Conservation (phyloP, 164 flowering plant genomes). For the Pachysandra terminalis region DNA sequence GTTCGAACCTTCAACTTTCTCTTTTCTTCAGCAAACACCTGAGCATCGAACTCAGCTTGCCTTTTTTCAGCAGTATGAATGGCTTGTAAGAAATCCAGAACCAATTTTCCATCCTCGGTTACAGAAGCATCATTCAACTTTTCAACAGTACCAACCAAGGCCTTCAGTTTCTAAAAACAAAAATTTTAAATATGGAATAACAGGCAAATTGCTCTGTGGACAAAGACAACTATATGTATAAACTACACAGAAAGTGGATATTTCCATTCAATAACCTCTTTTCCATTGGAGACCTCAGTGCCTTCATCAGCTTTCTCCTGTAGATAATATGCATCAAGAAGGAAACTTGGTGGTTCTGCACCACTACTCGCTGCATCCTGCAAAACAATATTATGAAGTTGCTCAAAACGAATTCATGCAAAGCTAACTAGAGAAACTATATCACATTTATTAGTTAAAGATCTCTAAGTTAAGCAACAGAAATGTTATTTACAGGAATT, state of each 20-base stretch:
- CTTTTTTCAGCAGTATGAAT: conserved; percentile 89
- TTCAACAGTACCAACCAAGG: conserved; percentile 23
- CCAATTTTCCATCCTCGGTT: conserved; percentile 68
- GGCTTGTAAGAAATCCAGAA: conserved; percentile 84
- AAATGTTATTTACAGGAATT: neutral
- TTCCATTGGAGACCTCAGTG: conserved; percentile 17
- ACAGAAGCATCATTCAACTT: conserved; percentile 42
- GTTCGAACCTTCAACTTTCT: conserved; percentile 65
- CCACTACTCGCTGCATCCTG: conserved; percentile 38
- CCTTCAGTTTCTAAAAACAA: conserved; percentile 31
- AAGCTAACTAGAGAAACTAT: conserved; percentile 1
- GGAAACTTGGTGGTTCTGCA: conserved; percentile 37
- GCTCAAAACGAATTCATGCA: conserved; percentile 7
- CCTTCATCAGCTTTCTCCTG: conserved; percentile 31
- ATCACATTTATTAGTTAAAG: neutral
- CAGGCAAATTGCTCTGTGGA: neutral
- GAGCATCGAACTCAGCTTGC: conserved; percentile 89
- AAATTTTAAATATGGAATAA: neutral
- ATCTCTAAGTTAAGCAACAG: neutral
- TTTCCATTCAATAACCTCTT: conserved; percentile 41
- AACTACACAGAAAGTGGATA: conserved; percentile 7
- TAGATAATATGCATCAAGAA: conserved; percentile 58
- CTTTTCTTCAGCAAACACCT: conserved; percentile 64
- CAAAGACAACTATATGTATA: neutral
- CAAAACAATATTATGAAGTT: conserved; percentile 20